Conservation (phyloP, 164 flowering plant species). For the Litsea cubeba region DNA sequence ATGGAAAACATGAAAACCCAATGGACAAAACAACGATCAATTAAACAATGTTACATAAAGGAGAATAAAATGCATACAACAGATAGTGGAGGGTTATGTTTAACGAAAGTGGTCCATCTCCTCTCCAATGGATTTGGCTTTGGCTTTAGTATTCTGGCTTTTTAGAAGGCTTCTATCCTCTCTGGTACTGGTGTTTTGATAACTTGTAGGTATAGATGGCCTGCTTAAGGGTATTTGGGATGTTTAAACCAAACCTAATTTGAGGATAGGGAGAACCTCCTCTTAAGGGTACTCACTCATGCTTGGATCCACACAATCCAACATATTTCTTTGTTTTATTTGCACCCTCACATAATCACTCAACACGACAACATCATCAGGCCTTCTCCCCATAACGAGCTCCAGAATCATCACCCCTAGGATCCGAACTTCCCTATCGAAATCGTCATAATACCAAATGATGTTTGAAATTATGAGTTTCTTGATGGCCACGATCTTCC, state of each 20-base stretch:
- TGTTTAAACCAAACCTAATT: no score
- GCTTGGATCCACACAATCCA: constrained; percentile 84
- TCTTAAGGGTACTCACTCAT: no score
- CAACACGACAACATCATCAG: constrained; percentile 75
- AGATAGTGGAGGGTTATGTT: no score
- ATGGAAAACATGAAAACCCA: neutral
- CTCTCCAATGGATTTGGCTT: no score
- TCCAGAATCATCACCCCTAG: constrained; percentile 77
- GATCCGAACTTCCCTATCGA: constrained; percentile 72
- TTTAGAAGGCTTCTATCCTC: no score
- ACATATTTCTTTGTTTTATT: constrained; percentile 77
- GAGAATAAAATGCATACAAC: no score
- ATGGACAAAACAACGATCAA: neutral
- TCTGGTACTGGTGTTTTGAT: no score
- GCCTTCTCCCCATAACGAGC: constrained; percentile 75
- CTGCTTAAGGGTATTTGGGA: no score
- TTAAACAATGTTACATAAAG: constrained; percentile 1
- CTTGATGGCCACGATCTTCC: constrained; percentile 54
- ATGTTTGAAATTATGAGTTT: constrained; percentile 58
- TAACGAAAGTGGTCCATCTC: no score
- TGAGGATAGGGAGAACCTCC: no score
- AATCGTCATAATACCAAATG: constrained; percentile 64
- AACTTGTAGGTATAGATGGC: no score
- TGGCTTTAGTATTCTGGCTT: no score
- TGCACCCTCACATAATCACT: constrained; percentile 63